Evolutionary conservation across 768 basidiomycete species (phyloP).

Genomic region (Tremella mesenterica): DNA sequence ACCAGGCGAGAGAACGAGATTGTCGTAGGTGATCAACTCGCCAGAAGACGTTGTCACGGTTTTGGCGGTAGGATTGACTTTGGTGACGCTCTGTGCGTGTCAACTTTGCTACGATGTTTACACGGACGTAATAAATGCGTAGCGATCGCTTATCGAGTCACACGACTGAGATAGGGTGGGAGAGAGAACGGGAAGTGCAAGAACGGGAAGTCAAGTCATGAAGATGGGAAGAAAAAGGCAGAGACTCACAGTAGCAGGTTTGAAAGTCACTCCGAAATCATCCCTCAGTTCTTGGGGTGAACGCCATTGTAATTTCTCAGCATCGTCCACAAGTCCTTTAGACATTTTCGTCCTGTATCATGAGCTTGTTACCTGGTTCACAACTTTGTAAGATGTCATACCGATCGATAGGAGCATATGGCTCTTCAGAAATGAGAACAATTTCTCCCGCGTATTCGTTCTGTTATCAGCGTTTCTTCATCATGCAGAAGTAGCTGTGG

Average conservation of each 20-base stretch:
- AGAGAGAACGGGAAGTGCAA: too few relatives aligned
- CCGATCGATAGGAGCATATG: constrained; percentile 77
- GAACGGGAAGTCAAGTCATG: not conserved
- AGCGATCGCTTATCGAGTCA: too few relatives aligned
- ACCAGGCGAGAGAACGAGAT: constrained; percentile 71
- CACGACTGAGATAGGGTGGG: too few relatives aligned
- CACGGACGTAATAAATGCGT: not conserved
- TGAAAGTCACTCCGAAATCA: constrained; percentile 46
- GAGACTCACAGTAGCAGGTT: constrained; percentile 32
- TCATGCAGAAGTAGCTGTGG: not conserved
- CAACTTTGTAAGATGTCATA: constrained; percentile 24
- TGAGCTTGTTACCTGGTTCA: constrained; percentile 7
- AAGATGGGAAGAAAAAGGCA: constrained; percentile 48
- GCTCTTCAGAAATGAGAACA: constrained; percentile 69
- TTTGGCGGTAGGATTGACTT: constrained; percentile 58
- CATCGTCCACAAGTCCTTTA: constrained; percentile 71
- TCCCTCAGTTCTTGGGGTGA: constrained; percentile 65
- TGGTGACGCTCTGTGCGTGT: constrained; percentile 59
- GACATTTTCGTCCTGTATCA: constrained; percentile 73
- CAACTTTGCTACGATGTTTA: not conserved
- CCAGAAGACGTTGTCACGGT: constrained; percentile 59
- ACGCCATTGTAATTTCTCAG: constrained; percentile 67
- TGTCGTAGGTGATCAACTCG: constrained; percentile 59
- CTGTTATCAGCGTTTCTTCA: constrained; percentile 45
- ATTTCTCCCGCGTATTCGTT: constrained; percentile 70